phyloP scores from a whole-genome alignment of 2,329 filamentous ascomycete species.

The Fusarium falciforme region DNA sequence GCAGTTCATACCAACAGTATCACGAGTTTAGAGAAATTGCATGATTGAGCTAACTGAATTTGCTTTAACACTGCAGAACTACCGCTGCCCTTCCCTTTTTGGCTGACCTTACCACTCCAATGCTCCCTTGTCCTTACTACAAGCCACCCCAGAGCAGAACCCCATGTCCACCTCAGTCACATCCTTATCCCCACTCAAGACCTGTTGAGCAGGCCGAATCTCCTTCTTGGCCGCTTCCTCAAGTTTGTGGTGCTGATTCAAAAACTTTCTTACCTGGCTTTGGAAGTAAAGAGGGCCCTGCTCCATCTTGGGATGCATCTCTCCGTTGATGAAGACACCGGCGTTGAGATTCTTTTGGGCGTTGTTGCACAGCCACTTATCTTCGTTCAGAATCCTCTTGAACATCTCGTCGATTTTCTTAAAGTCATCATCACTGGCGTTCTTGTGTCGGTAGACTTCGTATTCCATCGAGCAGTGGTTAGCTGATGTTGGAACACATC shows the following conservation, averaged over 20 bases:
- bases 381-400: constrained; percentile 6
- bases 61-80: neutral
- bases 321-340: constrained; percentile 8
- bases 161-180: neutral
- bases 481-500: neutral
- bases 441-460: constrained; percentile 15
- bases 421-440: neutral
- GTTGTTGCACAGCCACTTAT: constrained; percentile 4
- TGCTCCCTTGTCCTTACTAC: neutral
- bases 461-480: constrained; percentile 8
- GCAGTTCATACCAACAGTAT: no score
- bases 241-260: neutral
- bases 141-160: neutral
- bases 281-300: constrained; percentile 1
- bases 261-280: neutral
- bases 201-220: neutral
- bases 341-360: constrained; percentile 15
- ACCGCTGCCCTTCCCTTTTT: neutral
- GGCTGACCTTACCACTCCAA: neutral
- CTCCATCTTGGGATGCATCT: constrained; percentile 15
- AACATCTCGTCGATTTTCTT: constrained; percentile 8
- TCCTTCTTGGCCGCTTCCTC: neutral
- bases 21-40: no score
- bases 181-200: neutral
- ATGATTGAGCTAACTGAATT: neutral